These are phyloP conservation scores for Niebla homalea DNA, from an alignment of 495 filamentous ascomycete genomes.

Conservation along the genomic window DNA sequence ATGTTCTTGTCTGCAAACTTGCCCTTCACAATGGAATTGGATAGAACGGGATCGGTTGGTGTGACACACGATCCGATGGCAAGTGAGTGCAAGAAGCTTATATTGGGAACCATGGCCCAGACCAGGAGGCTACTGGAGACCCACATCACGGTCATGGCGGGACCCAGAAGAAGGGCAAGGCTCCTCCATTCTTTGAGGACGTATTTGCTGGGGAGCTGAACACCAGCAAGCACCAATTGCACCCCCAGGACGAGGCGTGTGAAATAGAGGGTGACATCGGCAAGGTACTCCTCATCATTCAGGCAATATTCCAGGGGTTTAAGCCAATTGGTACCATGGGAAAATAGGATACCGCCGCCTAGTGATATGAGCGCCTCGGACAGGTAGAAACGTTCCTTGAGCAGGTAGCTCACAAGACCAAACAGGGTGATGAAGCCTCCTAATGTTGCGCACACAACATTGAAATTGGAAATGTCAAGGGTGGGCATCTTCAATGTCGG, in stretches of 20 bases:
- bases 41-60: slow-evolving; percentile 82
- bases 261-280: slow-evolving; percentile 65
- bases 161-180: slow-evolving; percentile 63
- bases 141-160: slow-evolving; percentile 86
- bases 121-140: slow-evolving; percentile 63
- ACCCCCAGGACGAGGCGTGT: slow-evolving; percentile 81
- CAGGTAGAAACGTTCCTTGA: slow-evolving; percentile 83
- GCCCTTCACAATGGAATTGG: slow-evolving; percentile 84
- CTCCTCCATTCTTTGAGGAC: slow-evolving; percentile 68
- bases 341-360: slow-evolving; percentile 60
- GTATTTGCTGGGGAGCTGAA: slow-evolving; percentile 84
- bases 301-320: slow-evolving; percentile 62
- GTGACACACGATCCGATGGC: slow-evolving; percentile 75
- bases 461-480: slow-evolving; percentile 69
- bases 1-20: slow-evolving; percentile 87
- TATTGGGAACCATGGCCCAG: slow-evolving; percentile 62
- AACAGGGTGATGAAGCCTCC: slow-evolving; percentile 85
- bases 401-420: slow-evolving; percentile 74
- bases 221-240: slow-evolving; percentile 77
- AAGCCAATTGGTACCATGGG: slow-evolving; percentile 60
- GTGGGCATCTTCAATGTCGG: slow-evolving; percentile 52
- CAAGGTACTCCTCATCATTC: slow-evolving; percentile 44
- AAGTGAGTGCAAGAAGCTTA: slow-evolving; percentile 64
- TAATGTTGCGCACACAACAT: slow-evolving; percentile 68
- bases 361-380: slow-evolving; percentile 84